Percentiles rank a stretch among this genome's conserved stretches.
These are phyloP conservation scores for Vicia villosa DNA, from an alignment of 306 rosid species.

Conservation along the genomic window DNA sequence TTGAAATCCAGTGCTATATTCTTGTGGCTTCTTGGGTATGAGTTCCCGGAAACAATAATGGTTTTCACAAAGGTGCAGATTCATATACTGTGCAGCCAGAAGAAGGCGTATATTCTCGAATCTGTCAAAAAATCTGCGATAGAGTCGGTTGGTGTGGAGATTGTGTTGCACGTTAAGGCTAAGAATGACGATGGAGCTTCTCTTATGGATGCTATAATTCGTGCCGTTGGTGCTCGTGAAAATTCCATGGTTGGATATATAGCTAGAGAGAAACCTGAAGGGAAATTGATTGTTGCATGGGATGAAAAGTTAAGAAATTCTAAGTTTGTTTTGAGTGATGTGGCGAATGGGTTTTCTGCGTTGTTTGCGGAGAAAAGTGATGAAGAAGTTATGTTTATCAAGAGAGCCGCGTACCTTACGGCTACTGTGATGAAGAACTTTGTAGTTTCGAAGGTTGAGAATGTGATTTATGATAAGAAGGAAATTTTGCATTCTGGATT, in stretches of 20 bases:
- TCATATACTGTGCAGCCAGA: conserved; percentile 82
- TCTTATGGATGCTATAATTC: conserved; percentile 70
- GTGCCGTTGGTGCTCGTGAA: conserved; percentile 57
- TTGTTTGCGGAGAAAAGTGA: conserved; percentile 69
- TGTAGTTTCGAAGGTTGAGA: conserved; percentile 85
- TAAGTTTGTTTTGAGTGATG: conserved; percentile 55
- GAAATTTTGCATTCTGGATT: conserved; percentile 72
- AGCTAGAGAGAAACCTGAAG: conserved; percentile 86
- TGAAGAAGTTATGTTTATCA: conserved; percentile 70
- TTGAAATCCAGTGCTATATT: conserved; percentile 81
- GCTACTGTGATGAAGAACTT: conserved; percentile 73
- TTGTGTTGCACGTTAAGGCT: conserved; percentile 74
- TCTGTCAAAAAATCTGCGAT: conserved; percentile 64
- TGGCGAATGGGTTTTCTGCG: conserved; percentile 78
- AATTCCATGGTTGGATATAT: conserved; percentile 70
- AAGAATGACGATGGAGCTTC: conserved; percentile 77
- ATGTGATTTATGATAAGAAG: conserved; percentile 87
- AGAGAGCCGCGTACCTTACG: conserved; percentile 80
- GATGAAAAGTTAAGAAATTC: conserved; percentile 65
- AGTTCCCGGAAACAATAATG: conserved; percentile 91
- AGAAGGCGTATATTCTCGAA: conserved; percentile 80
- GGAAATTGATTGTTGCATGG: conserved; percentile 77
- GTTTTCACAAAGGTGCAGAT: conserved; percentile 81
- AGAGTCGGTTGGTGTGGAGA: conserved; percentile 73
- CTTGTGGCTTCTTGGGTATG: conserved; percentile 84